A percentile compares a stretch with the other conserved stretches of the same genome.
Conservation (phyloP, 257 asterid genomes). For the Solanum chilense region DNA sequence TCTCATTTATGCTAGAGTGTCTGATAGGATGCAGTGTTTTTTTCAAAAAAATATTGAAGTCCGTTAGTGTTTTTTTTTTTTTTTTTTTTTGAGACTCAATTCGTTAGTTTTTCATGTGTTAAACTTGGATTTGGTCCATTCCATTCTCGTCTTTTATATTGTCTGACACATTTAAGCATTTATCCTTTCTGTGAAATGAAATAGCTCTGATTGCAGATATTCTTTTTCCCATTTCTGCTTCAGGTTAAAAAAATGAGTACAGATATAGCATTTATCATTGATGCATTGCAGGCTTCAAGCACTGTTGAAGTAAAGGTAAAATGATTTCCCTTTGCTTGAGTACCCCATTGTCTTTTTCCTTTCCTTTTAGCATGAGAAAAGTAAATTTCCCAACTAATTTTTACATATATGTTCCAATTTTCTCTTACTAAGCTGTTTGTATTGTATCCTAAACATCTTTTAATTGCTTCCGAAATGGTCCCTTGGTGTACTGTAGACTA, state of each 20-base stretch:
- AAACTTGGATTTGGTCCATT: neutral
- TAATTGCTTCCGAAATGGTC: neutral
- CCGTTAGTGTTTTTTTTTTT: neutral
- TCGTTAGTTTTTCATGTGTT: neutral
- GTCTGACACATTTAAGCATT: neutral
- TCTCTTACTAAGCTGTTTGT: neutral
- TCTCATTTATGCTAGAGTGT: neutral
- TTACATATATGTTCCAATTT: neutral
- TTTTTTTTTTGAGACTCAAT: too few relatives aligned
- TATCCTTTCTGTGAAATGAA: neutral
- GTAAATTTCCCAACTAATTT: neutral
- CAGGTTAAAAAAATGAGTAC: conserved; percentile 72
- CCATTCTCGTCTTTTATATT: neutral
- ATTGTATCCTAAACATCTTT: neutral
- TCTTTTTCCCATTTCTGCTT: conserved; percentile 7
- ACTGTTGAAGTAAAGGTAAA: conserved; percentile 80
- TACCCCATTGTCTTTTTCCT: neutral
- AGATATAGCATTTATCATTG: conserved; percentile 60
- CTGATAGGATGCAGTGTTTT: neutral
- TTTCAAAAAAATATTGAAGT: neutral
- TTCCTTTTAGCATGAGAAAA: neutral
- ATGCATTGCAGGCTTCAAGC: conserved; percentile 68
- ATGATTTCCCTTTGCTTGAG: neutral
- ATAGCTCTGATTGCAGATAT: neutral
- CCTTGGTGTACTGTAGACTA: neutral